Base-by-base conservation (phyloP, 176 grass and related monocot genomes). In the Elaeis guineensis region DNA sequence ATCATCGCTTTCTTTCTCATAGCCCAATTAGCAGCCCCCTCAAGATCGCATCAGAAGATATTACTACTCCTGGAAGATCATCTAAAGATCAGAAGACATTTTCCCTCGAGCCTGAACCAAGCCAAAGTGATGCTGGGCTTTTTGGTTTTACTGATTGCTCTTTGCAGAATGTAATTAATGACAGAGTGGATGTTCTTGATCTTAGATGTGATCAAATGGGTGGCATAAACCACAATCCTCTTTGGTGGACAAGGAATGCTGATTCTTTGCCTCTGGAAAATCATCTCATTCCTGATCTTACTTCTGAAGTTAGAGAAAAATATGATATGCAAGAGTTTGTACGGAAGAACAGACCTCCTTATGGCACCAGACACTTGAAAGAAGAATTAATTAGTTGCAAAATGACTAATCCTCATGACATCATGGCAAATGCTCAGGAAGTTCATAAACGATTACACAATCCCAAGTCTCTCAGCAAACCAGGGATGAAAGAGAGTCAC, bases 101-200 rank as follows among this genome's bases (percentile, higher is more conserved):
- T 82, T 79, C 72, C 61, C 77, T 63, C 19, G 61, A 86, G 65
- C 49, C 65, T 67, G 74, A 86, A 63, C 70, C 79, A 76, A 70
- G 66, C 16, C 62, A 56, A 71, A 61, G 53, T 28, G 49, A 68
- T 22, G 17, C 14, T 50, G 59, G 59, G 67, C 71, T 65, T 75
- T 66, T 65, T 66, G 57, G 70, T 21, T 19, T 26, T 65, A 16
- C 20, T 51, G 49, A 61, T 69, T 44, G 6, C 9, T 51, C 58
- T 72, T 67, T 35, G 25, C 5, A 25, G 18, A 29, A 20, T n/a
- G 21, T 30, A 72, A 49, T 53, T 21, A 69, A 52, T 65, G 52
- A 75, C 51, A 28, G 16, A 70, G 69, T n/a, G 52, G 50, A 72
- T 57, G 65, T 66, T 66, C 20, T 25, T 54, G 69, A 64, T 4